phyloP scores from a whole-genome alignment of 257 asterid genomes.

The Solanum chaucha region DNA sequence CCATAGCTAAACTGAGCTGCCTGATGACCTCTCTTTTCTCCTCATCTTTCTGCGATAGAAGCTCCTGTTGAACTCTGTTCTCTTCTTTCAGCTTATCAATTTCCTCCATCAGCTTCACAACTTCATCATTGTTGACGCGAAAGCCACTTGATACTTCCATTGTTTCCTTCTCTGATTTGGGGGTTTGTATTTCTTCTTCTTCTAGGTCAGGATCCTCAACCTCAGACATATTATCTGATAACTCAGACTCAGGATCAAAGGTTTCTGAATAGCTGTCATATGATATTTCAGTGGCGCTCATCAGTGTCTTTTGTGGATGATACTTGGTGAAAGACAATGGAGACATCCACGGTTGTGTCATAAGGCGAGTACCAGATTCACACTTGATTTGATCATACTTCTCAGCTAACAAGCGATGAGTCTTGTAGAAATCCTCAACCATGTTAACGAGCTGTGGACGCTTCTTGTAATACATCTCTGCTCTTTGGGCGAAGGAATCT shows the following conservation, averaged over 20 bases:
- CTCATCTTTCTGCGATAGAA: constrained; percentile 61
- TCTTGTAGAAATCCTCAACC: constrained; percentile 70
- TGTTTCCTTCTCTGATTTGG: constrained; percentile 1
- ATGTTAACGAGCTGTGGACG: constrained; percentile 74
- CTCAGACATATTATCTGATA: constrained; percentile 34
- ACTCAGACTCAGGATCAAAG: constrained; percentile 43
- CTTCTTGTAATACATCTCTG: constrained; percentile 85
- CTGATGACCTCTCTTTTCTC: constrained; percentile 88
- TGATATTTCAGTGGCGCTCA: constrained; percentile 35
- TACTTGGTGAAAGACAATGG: constrained; percentile 27
- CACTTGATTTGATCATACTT: constrained; percentile 49
- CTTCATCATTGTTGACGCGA: constrained; percentile 11
- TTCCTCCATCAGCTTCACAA: constrained; percentile 40
- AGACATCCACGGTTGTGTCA: constrained; percentile 34
- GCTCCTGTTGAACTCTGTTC: constrained; percentile 36
- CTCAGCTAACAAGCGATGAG: constrained; percentile 83
- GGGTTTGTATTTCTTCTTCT: not conserved
- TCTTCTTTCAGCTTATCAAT: constrained; percentile 51
- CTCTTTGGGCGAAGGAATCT: constrained; percentile 79
- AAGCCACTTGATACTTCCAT: constrained; percentile 10
- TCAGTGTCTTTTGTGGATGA: constrained; percentile 29
- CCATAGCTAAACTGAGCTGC: constrained; percentile 67
- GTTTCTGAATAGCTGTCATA: constrained; percentile 81
- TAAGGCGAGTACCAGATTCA: constrained; percentile 46
- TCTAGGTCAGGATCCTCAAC: constrained; percentile 67